A percentile compares a stretch with the other conserved stretches of the same genome.
Evolutionary conservation across 2,329 filamentous ascomycete genomes (phyloP).

Genomic region (Aspergillus oerlinghausenensis): DNA sequence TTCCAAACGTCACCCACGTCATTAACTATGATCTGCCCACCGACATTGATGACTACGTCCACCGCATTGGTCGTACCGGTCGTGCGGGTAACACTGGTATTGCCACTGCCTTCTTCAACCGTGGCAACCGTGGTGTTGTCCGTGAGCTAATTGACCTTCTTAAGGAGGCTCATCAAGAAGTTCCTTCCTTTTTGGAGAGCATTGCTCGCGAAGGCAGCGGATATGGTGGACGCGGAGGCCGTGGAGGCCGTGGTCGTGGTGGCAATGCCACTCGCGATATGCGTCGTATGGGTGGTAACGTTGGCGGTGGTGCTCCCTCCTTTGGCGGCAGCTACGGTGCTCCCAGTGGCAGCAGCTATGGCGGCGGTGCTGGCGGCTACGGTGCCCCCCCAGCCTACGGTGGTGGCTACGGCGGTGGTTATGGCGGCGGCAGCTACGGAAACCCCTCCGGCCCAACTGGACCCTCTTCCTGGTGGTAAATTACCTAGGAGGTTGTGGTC

Average conservation of each 20-base stretch:
- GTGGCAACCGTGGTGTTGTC: conserved; percentile 95
- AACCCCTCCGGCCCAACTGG: conserved; percentile 46
- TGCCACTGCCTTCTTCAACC: conserved; percentile 99
- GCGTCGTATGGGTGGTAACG: conserved; percentile 61
- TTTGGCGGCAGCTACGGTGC: conserved; percentile 33
- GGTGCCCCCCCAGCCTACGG: conserved; percentile 17
- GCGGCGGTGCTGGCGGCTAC: conserved; percentile 21
- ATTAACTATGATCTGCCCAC: conserved; percentile 99
- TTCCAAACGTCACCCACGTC: conserved; percentile 93
- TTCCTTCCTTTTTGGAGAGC: conserved; percentile 90
- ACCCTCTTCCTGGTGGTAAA: conserved; percentile 51
- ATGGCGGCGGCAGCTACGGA: conserved; percentile 22
- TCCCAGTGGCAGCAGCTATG: conserved; percentile 24
- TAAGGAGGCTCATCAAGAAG: conserved; percentile 97
- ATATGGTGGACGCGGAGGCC: conserved; percentile 70
- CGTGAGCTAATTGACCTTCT: conserved; percentile 94
- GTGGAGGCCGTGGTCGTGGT: conserved; percentile 65
- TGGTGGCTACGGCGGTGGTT: conserved; percentile 28
- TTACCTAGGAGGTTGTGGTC: conserved; percentile 29
- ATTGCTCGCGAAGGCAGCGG: conserved; percentile 89
- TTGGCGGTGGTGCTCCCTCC: conserved; percentile 35
- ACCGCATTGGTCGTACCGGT: conserved; percentile 98
- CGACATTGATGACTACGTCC: conserved; percentile 97
- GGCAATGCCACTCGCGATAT: conserved; percentile 75
- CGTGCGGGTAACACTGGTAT: conserved; percentile 99